Base-by-base conservation (phyloP, 495 filamentous ascomycete genomes). In the Neurospora sp. region DNA sequence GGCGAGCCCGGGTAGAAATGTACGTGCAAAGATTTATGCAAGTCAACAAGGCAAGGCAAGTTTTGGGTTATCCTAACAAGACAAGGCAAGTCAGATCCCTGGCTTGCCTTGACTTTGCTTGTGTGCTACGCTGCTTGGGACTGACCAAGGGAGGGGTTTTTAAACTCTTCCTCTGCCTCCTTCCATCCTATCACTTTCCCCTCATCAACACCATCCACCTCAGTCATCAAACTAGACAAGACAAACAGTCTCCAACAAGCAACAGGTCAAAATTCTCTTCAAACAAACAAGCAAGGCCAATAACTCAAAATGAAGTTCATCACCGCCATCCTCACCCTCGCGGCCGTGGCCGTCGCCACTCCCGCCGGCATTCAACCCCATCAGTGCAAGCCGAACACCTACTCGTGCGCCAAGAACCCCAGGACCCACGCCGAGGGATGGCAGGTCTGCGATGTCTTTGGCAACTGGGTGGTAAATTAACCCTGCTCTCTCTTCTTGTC, bases 381-480 rank as follows among this genome's bases (percentile, higher is more conserved):
- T 38, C 37, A 69, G n/a, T 79, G 79, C 76, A 79, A 71, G 69
- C 76, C 79, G 28, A 75, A 69, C 37, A 78, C 74, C 39, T 80
- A 79, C 71, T 48, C 69, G 6, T 79, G 78, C 73, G 71, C 74
- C 54, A 39, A 34, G 74, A 72, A 79, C 73, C 48, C 69, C 15
- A 48, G 37, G 59, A 70, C 40, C 6, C 37, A 69, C 28, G 17
- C 17, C 5, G 37, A 45, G 10, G 80, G 80, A 39, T 82, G 80
- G 80, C 39, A 78, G 40, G 78, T 79, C 15, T 82, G 80, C 45
- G 74, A 75, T 69, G 70, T 72, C 11, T 34, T n/a, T 6, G 28
- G 66, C 24, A 21, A 62, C 21, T 81, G 78, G 79, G 74, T 78
- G 36, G 80, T 80, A 73, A 74, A 78, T 74, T 28, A 28, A 24